Evolutionary conservation across 768 basidiomycete species (phyloP).

Genomic region (Atractiella rhizophila): DNA sequence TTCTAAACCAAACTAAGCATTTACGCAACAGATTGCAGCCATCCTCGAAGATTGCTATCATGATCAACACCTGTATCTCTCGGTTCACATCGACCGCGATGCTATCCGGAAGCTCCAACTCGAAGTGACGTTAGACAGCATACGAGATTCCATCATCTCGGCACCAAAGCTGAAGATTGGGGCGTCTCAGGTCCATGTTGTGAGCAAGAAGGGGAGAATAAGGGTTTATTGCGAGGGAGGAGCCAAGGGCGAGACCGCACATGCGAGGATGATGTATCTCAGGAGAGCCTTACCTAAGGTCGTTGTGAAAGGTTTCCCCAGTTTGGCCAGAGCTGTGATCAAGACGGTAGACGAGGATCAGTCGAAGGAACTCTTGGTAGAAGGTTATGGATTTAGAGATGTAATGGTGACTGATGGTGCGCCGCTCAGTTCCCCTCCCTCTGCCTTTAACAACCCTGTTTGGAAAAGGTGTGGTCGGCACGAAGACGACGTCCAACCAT

Average conservation of each 20-base stretch:
- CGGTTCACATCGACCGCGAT: conserved; percentile 67
- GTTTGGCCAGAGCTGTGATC: conserved; percentile 78
- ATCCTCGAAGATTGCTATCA: conserved; percentile 92
- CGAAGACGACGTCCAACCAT: conserved; percentile 81
- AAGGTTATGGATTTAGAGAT: conserved; percentile 85
- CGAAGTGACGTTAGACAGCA: conserved; percentile 71
- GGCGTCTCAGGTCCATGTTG: conserved; percentile 31
- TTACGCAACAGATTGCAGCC: conserved; percentile 42
- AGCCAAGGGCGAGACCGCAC: conserved; percentile 14
- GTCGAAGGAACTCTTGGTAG: conserved; percentile 76
- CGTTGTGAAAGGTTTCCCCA: conserved; percentile 79
- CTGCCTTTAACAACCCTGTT: not conserved
- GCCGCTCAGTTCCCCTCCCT: not conserved
- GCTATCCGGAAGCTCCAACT: conserved; percentile 65
- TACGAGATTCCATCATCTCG: conserved; percentile 69
- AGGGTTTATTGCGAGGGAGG: conserved; percentile 23
- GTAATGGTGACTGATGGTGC: conserved; percentile 92
- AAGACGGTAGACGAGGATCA: conserved; percentile 80
- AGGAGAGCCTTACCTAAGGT: conserved; percentile 61
- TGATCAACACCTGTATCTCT: conserved; percentile 70
- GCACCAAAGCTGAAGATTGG: conserved; percentile 80
- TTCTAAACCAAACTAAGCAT: not conserved
- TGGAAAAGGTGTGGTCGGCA: conserved; percentile 56
- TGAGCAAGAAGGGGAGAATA: conserved; percentile 21
- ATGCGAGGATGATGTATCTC: conserved; percentile 42